phyloP scores from a whole-genome alignment of 805 yeast genomes.

The Kluyveromyces dobzhanskii region DNA sequence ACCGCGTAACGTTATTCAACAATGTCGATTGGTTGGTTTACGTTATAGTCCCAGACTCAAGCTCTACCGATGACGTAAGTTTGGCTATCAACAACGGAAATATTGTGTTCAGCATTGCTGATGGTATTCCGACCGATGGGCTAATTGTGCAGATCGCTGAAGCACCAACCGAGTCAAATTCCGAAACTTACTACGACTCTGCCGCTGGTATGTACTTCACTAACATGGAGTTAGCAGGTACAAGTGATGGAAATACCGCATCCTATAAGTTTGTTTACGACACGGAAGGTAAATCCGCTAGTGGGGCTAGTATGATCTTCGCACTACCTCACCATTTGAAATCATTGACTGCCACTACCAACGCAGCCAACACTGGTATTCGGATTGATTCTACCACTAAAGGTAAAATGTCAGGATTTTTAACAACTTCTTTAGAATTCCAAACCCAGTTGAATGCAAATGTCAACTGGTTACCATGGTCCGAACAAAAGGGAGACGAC shows the following conservation, averaged over 20 bases:
- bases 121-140: constrained; percentile 25
- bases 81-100: constrained; percentile 29
- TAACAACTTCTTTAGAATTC: constrained; percentile 33
- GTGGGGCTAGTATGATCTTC: constrained; percentile 39
- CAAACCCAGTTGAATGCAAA: constrained; percentile 33
- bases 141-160: constrained; percentile 45
- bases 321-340: constrained; percentile 48
- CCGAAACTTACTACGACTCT: constrained; percentile 43
- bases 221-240: constrained; percentile 40
- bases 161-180: constrained; percentile 31
- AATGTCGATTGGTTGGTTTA: constrained; percentile 44
- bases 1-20: constrained; percentile 40
- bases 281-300: constrained; percentile 42
- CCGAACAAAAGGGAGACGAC: constrained; percentile 22
- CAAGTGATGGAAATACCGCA: constrained; percentile 38
- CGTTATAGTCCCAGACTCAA: constrained; percentile 33
- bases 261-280: constrained; percentile 40
- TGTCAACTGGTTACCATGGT: constrained; percentile 40
- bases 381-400: constrained; percentile 39
- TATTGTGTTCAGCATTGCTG: constrained; percentile 29
- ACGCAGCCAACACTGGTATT: constrained; percentile 34
- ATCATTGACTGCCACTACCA: constrained; percentile 27
- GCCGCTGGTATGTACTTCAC: constrained; percentile 65
- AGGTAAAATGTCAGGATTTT: constrained; percentile 41
- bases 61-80: constrained; percentile 22